These are phyloP conservation scores for Pseudocercospora vitis DNA, from an alignment of 2,329 filamentous ascomycete species.

Conservation along the genomic window DNA sequence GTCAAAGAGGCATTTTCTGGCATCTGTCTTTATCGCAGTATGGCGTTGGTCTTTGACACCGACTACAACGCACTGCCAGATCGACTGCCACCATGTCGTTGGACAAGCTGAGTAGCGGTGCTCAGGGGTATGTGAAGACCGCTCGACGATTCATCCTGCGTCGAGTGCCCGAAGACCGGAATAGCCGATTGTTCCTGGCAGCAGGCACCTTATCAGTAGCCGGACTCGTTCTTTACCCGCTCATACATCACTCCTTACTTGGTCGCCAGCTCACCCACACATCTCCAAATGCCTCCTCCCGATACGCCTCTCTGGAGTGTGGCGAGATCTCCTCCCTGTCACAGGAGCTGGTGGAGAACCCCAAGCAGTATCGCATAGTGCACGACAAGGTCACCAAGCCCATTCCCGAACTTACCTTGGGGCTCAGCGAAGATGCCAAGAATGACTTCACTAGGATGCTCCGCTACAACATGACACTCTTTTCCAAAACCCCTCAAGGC, in stretches of 20 bases:
- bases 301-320: constrained; percentile 24
- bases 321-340: constrained; percentile 24
- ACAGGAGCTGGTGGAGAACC: constrained; percentile 21
- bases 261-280: constrained; percentile 25
- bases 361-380: constrained; percentile 19
- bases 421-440: constrained; percentile 12
- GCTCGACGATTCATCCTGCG: constrained; percentile 16
- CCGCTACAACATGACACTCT: constrained; percentile 22
- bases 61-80: background rate
- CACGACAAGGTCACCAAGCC: constrained; percentile 27
- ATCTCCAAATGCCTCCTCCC: constrained; percentile 18
- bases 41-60: background rate
- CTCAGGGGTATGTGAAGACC: constrained; percentile 14
- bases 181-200: constrained; percentile 21
- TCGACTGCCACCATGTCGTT: constrained; percentile 3
- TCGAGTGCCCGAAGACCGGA: constrained; percentile 22
- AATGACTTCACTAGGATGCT: constrained; percentile 26
- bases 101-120: constrained; percentile 4
- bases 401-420: constrained; percentile 19
- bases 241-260: constrained; percentile 22
- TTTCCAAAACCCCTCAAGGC: constrained; percentile 22
- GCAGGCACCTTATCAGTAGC: constrained; percentile 21
- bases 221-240: constrained; percentile 22
- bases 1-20: background rate
- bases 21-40: background rate